Evolutionary conservation across 2,329 filamentous ascomycete species (phyloP).

Genomic region (Cercospora sesami): DNA sequence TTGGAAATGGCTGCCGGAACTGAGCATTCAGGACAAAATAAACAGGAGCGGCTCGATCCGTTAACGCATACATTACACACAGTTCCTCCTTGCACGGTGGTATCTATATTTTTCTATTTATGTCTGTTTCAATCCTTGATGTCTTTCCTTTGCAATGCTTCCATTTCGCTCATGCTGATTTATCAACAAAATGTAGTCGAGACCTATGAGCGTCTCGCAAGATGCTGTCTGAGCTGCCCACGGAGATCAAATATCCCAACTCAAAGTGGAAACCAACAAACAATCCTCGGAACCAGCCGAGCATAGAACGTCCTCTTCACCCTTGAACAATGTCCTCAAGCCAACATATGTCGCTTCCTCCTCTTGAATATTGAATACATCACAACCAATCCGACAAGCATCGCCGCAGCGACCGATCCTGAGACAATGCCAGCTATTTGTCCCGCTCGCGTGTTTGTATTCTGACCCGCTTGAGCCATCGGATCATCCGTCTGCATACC

Average conservation of each 20-base stretch:
- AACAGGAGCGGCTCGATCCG: background rate
- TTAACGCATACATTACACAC: background rate
- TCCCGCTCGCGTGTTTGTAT: constrained; percentile 3
- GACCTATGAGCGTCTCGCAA: background rate
- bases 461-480: background rate
- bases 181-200: background rate
- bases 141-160: background rate
- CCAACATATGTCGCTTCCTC: background rate
- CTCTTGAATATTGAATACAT: background rate
- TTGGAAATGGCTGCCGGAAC: background rate
- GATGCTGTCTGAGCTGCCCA: background rate
- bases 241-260: background rate
- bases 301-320: background rate
- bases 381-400: background rate
- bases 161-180: background rate
- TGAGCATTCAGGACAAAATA: background rate
- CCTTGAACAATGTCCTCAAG: background rate
- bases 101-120: background rate
- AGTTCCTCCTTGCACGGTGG: background rate
- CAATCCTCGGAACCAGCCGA: background rate
- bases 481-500: background rate
- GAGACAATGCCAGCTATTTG: constrained; percentile 1
- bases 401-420: constrained; percentile 2
- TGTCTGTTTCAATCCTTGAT: background rate
- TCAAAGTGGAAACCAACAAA: background rate